These are phyloP conservation scores for Neonectria punicea DNA, from an alignment of 2,329 filamentous ascomycete species.

Conservation along the genomic window DNA sequence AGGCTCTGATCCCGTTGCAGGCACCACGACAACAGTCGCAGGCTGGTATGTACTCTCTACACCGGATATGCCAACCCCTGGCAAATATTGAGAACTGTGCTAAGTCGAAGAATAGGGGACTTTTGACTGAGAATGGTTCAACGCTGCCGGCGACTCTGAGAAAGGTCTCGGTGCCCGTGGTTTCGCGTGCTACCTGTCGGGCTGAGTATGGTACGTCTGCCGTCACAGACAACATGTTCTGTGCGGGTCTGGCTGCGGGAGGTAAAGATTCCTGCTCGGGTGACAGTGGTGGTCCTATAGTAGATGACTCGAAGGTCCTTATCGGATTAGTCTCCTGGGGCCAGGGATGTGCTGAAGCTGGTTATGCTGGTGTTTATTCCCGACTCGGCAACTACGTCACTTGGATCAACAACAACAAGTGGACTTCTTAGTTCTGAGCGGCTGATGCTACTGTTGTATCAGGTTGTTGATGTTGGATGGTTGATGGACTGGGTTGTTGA, in stretches of 20 bases:
- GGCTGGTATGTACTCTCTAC: conserved; percentile 40
- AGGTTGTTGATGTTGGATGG: background rate
- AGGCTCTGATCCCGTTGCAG: conserved; percentile 41
- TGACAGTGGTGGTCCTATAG: conserved; percentile 47
- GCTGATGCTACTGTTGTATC: background rate
- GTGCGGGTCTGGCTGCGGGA: conserved; percentile 42
- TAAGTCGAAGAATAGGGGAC: conserved; percentile 32
- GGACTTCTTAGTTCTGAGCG: background rate
- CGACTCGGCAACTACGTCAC: conserved; percentile 35
- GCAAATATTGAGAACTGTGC: background rate
- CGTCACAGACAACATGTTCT: conserved; percentile 47
- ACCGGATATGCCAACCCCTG: background rate
- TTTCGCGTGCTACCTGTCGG: conserved; percentile 42
- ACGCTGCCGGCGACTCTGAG: conserved; percentile 32
- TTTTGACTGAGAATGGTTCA: conserved; percentile 29
- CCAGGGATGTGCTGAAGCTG: conserved; percentile 42
- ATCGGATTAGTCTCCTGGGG: conserved; percentile 48
- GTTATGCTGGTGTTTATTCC: conserved; percentile 44
- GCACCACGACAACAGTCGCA: conserved; percentile 35
- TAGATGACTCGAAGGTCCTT: conserved; percentile 37
- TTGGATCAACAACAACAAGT: background rate
- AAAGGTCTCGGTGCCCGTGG: conserved; percentile 47
- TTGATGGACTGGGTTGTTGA: background rate
- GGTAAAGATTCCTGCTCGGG: conserved; percentile 48
- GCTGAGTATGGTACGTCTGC: conserved; percentile 34